phyloP scores from a whole-genome alignment of 2,329 filamentous ascomycete species.

The Nemania serpens region DNA sequence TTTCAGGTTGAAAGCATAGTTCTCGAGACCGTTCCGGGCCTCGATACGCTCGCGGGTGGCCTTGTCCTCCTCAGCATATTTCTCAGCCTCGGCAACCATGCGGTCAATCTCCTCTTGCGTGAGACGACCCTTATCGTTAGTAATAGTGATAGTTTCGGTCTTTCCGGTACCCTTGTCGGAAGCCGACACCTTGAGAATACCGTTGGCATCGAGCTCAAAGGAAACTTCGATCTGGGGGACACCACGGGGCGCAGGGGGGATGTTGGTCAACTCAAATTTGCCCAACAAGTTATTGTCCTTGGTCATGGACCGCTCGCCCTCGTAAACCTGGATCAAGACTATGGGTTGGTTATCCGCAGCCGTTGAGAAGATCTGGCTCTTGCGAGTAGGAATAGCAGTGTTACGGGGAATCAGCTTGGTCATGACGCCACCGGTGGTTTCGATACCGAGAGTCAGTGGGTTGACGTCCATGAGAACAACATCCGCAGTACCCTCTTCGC shows the following conservation, averaged over 20 bases:
- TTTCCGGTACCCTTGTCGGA: conserved; percentile 98
- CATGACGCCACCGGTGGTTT: conserved; percentile 97
- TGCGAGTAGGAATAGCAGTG: conserved; percentile 92
- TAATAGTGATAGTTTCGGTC: conserved; percentile 96
- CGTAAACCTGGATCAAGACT: conserved; percentile 92
- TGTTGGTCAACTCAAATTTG: conserved; percentile 97
- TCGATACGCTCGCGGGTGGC: conserved; percentile 96
- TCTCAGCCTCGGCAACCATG: conserved; percentile 98
- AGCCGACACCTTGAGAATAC: conserved; percentile 95
- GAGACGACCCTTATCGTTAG: conserved; percentile 98
- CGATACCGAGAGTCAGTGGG: conserved; percentile 93
- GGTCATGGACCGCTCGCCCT: conserved; percentile 91
- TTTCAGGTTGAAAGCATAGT: conserved; percentile 99
- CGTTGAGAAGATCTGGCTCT: conserved; percentile 97
- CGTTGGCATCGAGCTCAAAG: conserved; percentile 97
- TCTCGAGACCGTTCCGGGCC: conserved; percentile 94
- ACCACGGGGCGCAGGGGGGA: conserved; percentile 91
- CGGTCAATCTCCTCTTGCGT: conserved; percentile 97
- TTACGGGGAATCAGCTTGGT: conserved; percentile 95
- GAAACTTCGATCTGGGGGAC: conserved; percentile 98
- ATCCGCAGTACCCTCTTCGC: conserved; percentile 78
- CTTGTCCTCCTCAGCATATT: conserved; percentile 99
- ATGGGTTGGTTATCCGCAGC: conserved; percentile 96
- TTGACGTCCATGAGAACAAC: conserved; percentile 97
- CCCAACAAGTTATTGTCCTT: conserved; percentile 97